Conservation (phyloP, 192 early-diverging fungal species). For the Allomyces javanicus region DNA sequence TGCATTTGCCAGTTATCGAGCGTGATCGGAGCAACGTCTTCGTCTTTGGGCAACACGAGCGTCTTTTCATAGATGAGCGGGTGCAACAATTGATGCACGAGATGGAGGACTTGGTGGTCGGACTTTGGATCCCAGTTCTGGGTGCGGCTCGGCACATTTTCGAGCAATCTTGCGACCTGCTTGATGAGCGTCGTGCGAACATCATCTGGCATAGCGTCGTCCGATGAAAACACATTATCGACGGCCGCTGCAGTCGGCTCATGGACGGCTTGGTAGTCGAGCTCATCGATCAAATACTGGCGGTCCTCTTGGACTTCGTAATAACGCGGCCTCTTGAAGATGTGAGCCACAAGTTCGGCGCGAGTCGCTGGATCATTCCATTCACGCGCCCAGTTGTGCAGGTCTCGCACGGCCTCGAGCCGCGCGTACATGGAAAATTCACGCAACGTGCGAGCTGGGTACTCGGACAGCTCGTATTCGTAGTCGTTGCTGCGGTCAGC, state of each 20-base stretch:
- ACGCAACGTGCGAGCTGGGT: no score
- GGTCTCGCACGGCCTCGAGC: constrained; percentile 22
- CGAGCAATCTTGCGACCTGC: constrained; percentile 13
- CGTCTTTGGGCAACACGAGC: no score
- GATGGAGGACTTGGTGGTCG: constrained; percentile 24
- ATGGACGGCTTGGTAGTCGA: constrained; percentile 13
- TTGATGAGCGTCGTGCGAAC: constrained; percentile 3
- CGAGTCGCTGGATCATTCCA: constrained; percentile 6
- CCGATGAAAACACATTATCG: constrained; percentile 12
- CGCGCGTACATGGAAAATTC: constrained; percentile 5
- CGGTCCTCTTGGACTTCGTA: constrained; percentile 18
- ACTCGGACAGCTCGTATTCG: no score
- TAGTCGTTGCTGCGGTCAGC: no score
- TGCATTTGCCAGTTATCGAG: no score
- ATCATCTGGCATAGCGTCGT: constrained; percentile 14
- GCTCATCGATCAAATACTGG: constrained; percentile 20
- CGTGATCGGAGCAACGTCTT: no score
- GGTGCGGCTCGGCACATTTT: constrained; percentile 10
- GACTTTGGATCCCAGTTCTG: constrained; percentile 23
- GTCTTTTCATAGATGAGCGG: constrained; percentile 10
- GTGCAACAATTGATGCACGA: constrained; percentile 28
- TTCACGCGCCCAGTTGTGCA: constrained; percentile 16
- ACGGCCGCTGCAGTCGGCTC: constrained; percentile 10
- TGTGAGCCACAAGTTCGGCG: neutral
- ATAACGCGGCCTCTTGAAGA: constrained; percentile 6